Base-by-base conservation (phyloP, 495 filamentous ascomycete genomes). In the Schizothecium vesticola region DNA sequence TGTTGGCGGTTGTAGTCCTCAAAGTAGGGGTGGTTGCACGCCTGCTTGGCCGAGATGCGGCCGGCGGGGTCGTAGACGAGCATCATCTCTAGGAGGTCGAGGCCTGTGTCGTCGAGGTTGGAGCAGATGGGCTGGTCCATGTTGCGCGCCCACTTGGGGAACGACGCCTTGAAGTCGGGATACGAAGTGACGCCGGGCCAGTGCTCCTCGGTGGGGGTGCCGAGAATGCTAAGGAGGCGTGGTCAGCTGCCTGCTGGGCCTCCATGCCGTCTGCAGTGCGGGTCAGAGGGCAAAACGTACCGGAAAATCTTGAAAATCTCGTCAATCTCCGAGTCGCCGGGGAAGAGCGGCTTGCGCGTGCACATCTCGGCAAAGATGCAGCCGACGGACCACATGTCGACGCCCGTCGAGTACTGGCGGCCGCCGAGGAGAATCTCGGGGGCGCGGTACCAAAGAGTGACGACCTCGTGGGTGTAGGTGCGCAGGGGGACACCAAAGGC, bases 361-460 rank as follows among this genome's bases (percentile, higher is more conserved):
- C 93, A 97, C 96, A 99, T 98, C 80, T 99, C 95, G 16, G 96
- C 95, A 79, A 99, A 99, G 80, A 99, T 99, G 77, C 95, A 97
- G 56, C 95, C 95, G 63, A 94, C 89, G 31, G 93, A 97, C 95
- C 95, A 99, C 96, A 99, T 98, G 78, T 99, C 95, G 56, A 99
- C 94, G 69, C 96, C 95, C 59, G 95, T 98, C 24, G 92, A 96
- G 82, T 99, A 99, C 78, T 98, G 95, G 60, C 94, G 91, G 65
- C 96, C 95, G 74, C 95, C 95, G 16, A 99, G 90, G 23, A 99
- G 87, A 76, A 99, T 97, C 79, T 99, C 95, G 0, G 95, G 95
- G n/a, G 94, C 87, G 63, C 96, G 92, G 77, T 98, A 98, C 95
- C 95, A 99, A 64, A 99, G 86, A 0, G 95, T 99, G 64, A 99